Evolutionary conservation across 768 basidiomycete genomes (phyloP).

Genomic region (Lactarius hatsudake): DNA sequence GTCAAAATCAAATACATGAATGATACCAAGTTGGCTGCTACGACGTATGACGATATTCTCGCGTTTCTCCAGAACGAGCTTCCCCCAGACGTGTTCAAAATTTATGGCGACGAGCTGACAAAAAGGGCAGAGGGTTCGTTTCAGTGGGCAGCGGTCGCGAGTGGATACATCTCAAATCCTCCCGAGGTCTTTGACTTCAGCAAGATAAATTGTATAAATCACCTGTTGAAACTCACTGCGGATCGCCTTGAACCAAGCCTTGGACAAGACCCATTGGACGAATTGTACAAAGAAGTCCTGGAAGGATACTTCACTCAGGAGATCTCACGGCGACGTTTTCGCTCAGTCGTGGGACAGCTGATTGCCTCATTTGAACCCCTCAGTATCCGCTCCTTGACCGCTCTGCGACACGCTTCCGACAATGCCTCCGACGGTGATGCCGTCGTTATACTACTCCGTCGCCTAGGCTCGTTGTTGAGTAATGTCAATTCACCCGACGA

Average conservation of each 20-base stretch:
- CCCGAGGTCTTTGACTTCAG: no score
- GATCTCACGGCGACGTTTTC: background rate
- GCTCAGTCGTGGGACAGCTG: background rate
- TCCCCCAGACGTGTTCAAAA: background rate
- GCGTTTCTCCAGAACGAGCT: background rate
- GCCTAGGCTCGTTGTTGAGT: conserved; percentile 1
- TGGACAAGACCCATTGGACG: background rate
- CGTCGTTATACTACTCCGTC: background rate
- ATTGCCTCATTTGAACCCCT: background rate
- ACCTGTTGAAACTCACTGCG: no score
- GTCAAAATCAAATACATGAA: background rate
- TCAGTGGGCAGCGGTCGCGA: background rate
- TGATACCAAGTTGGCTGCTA: background rate
- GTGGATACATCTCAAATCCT: background rate
- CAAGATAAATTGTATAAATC: no score
- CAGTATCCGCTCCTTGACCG: background rate
- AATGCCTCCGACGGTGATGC: background rate
- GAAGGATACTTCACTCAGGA: no score
- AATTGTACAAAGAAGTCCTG: no score
- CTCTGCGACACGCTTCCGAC: background rate
- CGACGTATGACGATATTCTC: background rate
- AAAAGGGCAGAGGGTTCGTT: background rate
- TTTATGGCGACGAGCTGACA: background rate
- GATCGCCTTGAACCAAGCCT: background rate
- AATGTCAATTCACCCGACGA: background rate